These are phyloP conservation scores for Penicillium pulvis DNA, from an alignment of 495 filamentous ascomycete species.

Conservation along the genomic window DNA sequence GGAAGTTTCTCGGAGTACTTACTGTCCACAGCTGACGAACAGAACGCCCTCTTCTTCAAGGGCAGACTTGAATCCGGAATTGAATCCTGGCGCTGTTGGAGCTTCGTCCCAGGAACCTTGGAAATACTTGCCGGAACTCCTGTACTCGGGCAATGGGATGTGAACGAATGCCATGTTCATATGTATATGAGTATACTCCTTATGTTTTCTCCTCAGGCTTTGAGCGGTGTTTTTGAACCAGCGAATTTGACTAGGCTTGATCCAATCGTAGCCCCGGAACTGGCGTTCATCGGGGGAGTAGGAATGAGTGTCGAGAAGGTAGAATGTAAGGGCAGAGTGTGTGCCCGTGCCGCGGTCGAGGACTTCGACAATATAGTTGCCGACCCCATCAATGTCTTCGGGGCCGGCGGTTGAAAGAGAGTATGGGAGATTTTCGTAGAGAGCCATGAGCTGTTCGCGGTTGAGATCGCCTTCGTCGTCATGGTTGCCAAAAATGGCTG, in stretches of 20 bases:
- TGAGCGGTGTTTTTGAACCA: constrained; percentile 86
- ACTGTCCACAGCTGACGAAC: constrained; percentile 91
- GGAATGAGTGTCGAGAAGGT: constrained; percentile 89
- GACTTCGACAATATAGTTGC: constrained; percentile 93
- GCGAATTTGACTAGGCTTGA: constrained; percentile 88
- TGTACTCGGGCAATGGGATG: constrained; percentile 92
- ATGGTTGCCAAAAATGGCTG: constrained; percentile 95
- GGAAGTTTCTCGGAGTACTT: constrained; percentile 36
- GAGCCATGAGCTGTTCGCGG: constrained; percentile 75
- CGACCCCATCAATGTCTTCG: constrained; percentile 80
- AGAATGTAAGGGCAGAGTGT: constrained; percentile 90
- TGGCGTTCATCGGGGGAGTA: constrained; percentile 89
- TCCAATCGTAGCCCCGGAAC: constrained; percentile 90
- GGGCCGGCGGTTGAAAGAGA: constrained; percentile 83
- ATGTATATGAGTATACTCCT: constrained; percentile 84
- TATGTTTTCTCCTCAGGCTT: constrained; percentile 67
- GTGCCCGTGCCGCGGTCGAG: constrained; percentile 73
- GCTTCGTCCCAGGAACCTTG: constrained; percentile 72
- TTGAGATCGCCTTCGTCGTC: constrained; percentile 88
- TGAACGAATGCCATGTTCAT: constrained; percentile 98
- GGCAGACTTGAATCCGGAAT: constrained; percentile 85
- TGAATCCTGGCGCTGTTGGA: constrained; percentile 83
- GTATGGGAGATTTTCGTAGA: constrained; percentile 85
- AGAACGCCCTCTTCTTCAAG: constrained; percentile 80
- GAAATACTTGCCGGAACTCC: constrained; percentile 46